A percentile compares a stretch with the other conserved stretches of the same genome.
Evolutionary conservation across 768 basidiomycete genomes (phyloP).

Genomic region (Suillus subaureus): DNA sequence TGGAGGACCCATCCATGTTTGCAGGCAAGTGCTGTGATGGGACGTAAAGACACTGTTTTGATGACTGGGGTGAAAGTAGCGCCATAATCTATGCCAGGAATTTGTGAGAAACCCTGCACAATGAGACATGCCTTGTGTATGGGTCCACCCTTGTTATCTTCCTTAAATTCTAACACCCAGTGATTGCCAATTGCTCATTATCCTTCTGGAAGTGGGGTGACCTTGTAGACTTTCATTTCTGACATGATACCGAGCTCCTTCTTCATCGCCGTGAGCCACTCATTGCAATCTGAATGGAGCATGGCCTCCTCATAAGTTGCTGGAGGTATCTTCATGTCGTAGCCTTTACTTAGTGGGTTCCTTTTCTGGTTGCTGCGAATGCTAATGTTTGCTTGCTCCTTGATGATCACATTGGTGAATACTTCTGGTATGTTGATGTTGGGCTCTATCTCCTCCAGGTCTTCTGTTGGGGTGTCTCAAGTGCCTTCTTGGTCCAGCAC

Average conservation of each 20-base stretch:
- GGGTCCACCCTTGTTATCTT: neutral
- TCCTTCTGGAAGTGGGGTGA: neutral
- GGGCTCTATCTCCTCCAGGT: too few relatives aligned
- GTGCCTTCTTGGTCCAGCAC: too few relatives aligned
- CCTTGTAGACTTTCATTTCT: neutral
- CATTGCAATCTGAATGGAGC: accelerated
- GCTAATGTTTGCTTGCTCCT: neutral
- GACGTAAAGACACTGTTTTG: neutral
- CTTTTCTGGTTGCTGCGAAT: neutral
- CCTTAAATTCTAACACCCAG: conserved; percentile 3
- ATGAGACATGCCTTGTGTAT: neutral
- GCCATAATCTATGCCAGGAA: neutral
- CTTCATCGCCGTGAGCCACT: neutral
- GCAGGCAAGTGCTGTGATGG: neutral
- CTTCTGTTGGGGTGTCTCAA: too few relatives aligned
- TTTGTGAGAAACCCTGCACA: neutral
- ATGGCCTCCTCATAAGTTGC: neutral
- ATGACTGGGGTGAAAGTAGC: neutral
- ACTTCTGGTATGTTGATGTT: neutral
- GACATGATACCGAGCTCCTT: neutral
- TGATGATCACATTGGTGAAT: neutral
- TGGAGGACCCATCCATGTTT: neutral
- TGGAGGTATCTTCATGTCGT: neutral
- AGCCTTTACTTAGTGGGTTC: neutral
- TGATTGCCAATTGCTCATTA: neutral